phyloP scores from a whole-genome alignment of 2,329 filamentous ascomycete genomes.

The Aspergillus sp. region DNA sequence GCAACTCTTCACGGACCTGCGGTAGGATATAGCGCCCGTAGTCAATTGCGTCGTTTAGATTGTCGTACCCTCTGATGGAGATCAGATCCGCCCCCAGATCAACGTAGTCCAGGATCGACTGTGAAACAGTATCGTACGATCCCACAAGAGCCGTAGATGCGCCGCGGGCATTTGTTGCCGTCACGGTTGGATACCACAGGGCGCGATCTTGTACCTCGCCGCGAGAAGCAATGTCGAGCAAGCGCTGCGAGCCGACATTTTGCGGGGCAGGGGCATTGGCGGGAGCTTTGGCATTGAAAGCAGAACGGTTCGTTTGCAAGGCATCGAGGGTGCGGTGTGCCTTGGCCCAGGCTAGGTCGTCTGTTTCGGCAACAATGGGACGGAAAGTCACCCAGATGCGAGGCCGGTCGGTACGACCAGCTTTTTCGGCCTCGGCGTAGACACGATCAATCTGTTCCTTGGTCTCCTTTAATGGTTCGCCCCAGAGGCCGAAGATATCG shows the following conservation, averaged over 20 bases:
- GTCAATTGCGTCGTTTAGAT: slow-evolving; percentile 60
- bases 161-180: slow-evolving; percentile 59
- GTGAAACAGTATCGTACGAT: slow-evolving; percentile 52
- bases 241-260: slow-evolving; percentile 59
- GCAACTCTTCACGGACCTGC: slow-evolving; percentile 38
- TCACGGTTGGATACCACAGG: slow-evolving; percentile 64
- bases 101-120: slow-evolving; percentile 59
- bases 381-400: slow-evolving; percentile 66
- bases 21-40: slow-evolving; percentile 60
- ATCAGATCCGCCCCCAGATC: slow-evolving; percentile 58
- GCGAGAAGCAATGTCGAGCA: slow-evolving; percentile 56
- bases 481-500: slow-evolving; percentile 65
- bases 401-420: slow-evolving; percentile 56
- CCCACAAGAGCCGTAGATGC: slow-evolving; percentile 61
- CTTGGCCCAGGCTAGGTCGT: slow-evolving; percentile 63
- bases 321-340: slow-evolving; percentile 57
- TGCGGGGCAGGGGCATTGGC: slow-evolving; percentile 47
- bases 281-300: slow-evolving; percentile 32
- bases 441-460: slow-evolving; percentile 63
- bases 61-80: slow-evolving; percentile 62
- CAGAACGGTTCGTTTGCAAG: slow-evolving; percentile 46
- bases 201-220: slow-evolving; percentile 60
- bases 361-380: slow-evolving; percentile 61
- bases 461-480: slow-evolving; percentile 63
- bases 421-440: slow-evolving; percentile 59